These are phyloP conservation scores for Dictyostelium intermedium DNA, from an alignment of 78 protist genomes.

Conservation along the genomic window DNA sequence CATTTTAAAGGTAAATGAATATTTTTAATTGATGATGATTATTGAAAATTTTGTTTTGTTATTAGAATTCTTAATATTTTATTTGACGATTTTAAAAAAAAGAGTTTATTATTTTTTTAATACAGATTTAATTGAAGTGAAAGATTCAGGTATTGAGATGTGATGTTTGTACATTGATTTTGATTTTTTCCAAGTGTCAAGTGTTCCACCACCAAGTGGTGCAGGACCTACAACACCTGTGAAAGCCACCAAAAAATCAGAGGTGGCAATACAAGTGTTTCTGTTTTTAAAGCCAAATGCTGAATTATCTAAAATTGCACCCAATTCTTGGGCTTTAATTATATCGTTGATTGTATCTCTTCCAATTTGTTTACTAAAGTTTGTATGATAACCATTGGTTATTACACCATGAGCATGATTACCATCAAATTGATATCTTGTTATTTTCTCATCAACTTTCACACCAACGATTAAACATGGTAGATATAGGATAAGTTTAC, in stretches of 20 bases:
- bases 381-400: conserved; percentile 6
- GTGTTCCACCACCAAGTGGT: not conserved
- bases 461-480: conserved; percentile 9
- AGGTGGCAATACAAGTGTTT: not conserved
- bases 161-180: not conserved
- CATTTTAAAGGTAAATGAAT: no score
- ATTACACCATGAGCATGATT: not conserved
- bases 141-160: not conserved
- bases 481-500: not conserved
- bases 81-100: no score
- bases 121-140: not conserved
- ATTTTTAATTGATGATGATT: no score
- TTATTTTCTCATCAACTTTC: not conserved
- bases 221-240: not conserved
- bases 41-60: no score
- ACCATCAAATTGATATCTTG: not conserved
- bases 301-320: conserved; percentile 8
- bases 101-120: not conserved
- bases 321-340: not conserved
- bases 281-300: not conserved
- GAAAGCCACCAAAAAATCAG: conserved; percentile 13
- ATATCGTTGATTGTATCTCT: not conserved
- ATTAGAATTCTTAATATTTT: not conserved
- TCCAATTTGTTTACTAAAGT: not conserved
- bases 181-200: conserved; percentile 18